These are phyloP conservation scores for Canna indica DNA, from an alignment of 176 grass and related monocot species.

Conservation along the genomic window DNA sequence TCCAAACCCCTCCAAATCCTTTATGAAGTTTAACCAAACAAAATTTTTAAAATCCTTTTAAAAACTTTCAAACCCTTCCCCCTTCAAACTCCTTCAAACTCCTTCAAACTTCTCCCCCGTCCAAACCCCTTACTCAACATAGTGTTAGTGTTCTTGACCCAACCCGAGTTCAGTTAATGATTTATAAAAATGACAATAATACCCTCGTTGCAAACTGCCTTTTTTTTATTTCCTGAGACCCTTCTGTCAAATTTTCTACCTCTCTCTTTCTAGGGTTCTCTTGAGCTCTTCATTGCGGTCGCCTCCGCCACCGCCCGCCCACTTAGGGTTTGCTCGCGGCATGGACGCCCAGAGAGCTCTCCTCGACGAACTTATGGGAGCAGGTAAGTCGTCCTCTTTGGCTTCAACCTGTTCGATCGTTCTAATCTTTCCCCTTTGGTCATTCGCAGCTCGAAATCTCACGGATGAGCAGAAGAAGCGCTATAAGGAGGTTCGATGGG, in stretches of 20 bases:
- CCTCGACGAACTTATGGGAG: conserved; percentile 89
- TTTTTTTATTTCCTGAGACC: background rate
- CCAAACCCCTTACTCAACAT: too few relatives aligned
- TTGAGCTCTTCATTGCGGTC: background rate
- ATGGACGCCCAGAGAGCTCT: conserved; percentile 95
- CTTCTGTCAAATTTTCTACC: background rate
- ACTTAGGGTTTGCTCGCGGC: conserved; percentile 29
- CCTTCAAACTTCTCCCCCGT: too few relatives aligned
- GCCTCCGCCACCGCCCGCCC: background rate
- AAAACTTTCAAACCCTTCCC: too few relatives aligned
- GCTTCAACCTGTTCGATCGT: background rate
- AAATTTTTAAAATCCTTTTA: too few relatives aligned
- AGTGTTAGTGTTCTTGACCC: too few relatives aligned
- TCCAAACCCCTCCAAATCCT: too few relatives aligned
- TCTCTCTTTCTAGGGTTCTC: background rate
- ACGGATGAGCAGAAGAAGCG: conserved; percentile 83
- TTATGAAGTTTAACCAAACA: too few relatives aligned
- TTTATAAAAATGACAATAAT: background rate
- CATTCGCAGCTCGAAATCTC: conserved; percentile 61
- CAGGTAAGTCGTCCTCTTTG: conserved; percentile 27
- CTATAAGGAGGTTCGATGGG: conserved; percentile 75
- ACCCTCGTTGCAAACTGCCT: background rate
- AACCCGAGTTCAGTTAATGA: too few relatives aligned
- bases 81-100: too few relatives aligned
- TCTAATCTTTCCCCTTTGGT: conserved; percentile 8